These are phyloP conservation scores for Saccharomyces eubayanus DNA, from an alignment of 805 yeast species.

Conservation along the genomic window DNA sequence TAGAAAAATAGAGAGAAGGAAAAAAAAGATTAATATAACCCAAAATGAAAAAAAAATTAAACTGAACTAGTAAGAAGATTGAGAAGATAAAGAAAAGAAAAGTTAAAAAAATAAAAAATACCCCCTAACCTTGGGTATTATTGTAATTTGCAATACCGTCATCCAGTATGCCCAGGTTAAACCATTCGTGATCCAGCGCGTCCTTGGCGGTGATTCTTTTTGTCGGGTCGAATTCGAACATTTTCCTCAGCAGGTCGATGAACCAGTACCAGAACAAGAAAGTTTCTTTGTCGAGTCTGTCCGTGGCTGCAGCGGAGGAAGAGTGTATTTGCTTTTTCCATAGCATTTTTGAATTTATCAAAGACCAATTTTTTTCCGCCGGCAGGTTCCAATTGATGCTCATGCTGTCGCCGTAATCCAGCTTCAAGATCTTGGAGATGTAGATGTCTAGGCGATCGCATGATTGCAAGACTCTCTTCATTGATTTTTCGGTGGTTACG, in stretches of 20 bases:
- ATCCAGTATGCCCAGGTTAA: slow-evolving; percentile 52
- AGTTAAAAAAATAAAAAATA: background rate
- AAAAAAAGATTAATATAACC: background rate
- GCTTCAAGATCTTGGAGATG: slow-evolving; percentile 22
- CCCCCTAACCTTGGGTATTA: slow-evolving; percentile 2
- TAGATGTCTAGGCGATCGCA: slow-evolving; percentile 27
- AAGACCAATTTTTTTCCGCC: slow-evolving; percentile 27
- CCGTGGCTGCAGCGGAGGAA: slow-evolving; percentile 2
- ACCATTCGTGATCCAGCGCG: slow-evolving; percentile 79
- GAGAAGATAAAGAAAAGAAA: background rate
- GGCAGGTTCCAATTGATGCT: slow-evolving; percentile 26
- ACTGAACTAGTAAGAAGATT: background rate
- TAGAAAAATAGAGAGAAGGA: background rate
- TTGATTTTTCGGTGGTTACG: slow-evolving; percentile 24
- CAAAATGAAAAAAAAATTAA: background rate
- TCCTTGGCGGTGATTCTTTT: slow-evolving; percentile 66
- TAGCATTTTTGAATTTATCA: slow-evolving; percentile 14
- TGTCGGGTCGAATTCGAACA: slow-evolving; percentile 64
- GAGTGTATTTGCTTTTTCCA: slow-evolving; percentile 3
- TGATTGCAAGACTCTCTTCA: slow-evolving; percentile 24
- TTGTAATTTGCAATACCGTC: slow-evolving; percentile 37
- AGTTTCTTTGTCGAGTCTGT: slow-evolving; percentile 42
- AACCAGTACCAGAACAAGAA: slow-evolving; percentile 81
- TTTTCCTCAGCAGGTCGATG: slow-evolving; percentile 54
- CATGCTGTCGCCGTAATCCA: slow-evolving; percentile 23